A percentile compares a stretch with the other conserved stretches of the same genome.
These are phyloP conservation scores for Talaromyces rugulosus DNA, from an alignment of 2,329 filamentous ascomycete species.

Conservation along the genomic window DNA sequence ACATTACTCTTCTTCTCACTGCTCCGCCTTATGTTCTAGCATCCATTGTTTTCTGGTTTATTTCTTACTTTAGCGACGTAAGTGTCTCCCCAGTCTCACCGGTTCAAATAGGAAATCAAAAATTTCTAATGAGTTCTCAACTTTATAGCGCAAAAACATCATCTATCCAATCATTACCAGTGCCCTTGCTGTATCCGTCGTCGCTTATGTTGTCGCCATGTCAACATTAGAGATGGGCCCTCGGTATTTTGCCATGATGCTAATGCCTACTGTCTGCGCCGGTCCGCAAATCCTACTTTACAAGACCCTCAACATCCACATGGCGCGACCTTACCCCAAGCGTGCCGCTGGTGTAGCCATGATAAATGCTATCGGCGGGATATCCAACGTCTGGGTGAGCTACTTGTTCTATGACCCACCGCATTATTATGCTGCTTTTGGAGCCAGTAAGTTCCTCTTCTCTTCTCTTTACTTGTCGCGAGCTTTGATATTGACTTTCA, in stretches of 20 bases:
- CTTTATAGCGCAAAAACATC: conserved; percentile 19
- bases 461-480: too few species aligned
- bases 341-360: conserved; percentile 52
- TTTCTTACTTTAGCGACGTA: conserved; percentile 31
- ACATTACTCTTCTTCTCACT: conserved; percentile 43
- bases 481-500: background rate
- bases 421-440: conserved; percentile 8
- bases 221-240: conserved; percentile 47
- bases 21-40: conserved; percentile 45
- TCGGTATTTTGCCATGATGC: conserved; percentile 54
- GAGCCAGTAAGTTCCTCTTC: background rate
- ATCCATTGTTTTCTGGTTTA: conserved; percentile 30
- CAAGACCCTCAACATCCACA: conserved; percentile 48
- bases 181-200: background rate
- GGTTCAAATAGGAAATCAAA: background rate
- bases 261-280: conserved; percentile 53
- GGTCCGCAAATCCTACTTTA: conserved; percentile 47
- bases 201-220: conserved; percentile 15
- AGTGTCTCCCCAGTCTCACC: background rate
- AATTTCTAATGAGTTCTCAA: background rate
- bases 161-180: background rate
- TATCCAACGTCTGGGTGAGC: conserved; percentile 12
- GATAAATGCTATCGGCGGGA: conserved; percentile 49
- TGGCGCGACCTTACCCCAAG: conserved; percentile 52
- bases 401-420: conserved; percentile 7